Evolutionary conservation across 2,329 filamentous ascomycete species (phyloP), one percentile per base, ranked within the genome.

Genomic region (Aschersonia sp.): DNA sequence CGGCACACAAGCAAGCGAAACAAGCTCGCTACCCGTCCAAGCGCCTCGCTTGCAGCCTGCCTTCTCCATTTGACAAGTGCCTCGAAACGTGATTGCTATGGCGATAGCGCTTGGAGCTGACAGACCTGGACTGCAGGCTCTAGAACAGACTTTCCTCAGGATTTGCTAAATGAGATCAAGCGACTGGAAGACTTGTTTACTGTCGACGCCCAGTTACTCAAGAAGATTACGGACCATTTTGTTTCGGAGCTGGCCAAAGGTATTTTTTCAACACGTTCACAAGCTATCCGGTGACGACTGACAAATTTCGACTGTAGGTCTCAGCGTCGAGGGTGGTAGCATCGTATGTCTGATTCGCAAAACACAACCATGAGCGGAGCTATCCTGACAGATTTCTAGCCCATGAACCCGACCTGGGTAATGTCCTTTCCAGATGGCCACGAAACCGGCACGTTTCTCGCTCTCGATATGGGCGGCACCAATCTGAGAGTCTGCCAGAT

Each of bases 361-460:
- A 20, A 20, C 20, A 20, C 20, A 20, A 20, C 20, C 20, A 12
- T n/a, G 5, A 40, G 9, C 30, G 35, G 28, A 28, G 3, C 28
- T 38, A 30, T 47, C 50, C 61, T 59, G 51, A 62, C 43, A 9
- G n/a, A 7, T 28, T 5, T 31, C 5, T 45, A 94, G 87, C 89
- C 91, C 51, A 96, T 97, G 91, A 96, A 96, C 69, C 85, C 91
- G 50, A 94, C 89, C 48, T 96, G 91, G 91, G 89, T 94, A 53
- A 89, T 94, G 80, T 78, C 78, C 44, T 88, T 88, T 65, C 91
- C 91, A 29, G 84, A 84, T 61, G 91, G 91, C 54, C 67, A 89
- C 55, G 91, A 96, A 66, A 85, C 81, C 6, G 91, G 91, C 51
- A 92, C 84, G 10, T 95, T 82, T 64, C 73, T 97, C 40, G 89